Evolutionary conservation across 2,329 filamentous ascomycete species (phyloP).

Genomic region (Simplicillium sp.): DNA sequence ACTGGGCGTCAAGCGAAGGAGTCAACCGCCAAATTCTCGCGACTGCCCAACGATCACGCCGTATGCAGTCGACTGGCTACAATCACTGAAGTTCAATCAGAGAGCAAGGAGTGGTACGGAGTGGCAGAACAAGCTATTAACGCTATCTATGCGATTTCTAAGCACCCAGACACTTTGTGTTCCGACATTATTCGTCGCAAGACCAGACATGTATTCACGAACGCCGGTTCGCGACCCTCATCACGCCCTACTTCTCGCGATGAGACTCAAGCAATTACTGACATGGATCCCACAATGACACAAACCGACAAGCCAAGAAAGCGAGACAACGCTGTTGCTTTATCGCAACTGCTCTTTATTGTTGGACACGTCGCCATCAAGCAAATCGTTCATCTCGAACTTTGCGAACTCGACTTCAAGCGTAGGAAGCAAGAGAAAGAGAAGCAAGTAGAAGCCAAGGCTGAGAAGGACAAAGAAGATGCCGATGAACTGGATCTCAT

Average conservation of each 20-base stretch:
- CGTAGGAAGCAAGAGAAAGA: conserved; percentile 86
- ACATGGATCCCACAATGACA: conserved; percentile 22
- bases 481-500: conserved; percentile 92
- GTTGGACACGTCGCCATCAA: conserved; percentile 97
- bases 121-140: conserved; percentile 93
- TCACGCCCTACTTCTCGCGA: conserved; percentile 38
- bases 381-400: conserved; percentile 94
- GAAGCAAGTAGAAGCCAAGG: conserved; percentile 44
- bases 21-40: conserved; percentile 57
- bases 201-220: conserved; percentile 68
- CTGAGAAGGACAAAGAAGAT: conserved; percentile 49
- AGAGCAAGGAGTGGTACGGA: conserved; percentile 93
- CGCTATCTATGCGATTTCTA: conserved; percentile 88
- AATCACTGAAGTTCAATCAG: conserved; percentile 75
- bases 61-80: conserved; percentile 72
- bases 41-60: conserved; percentile 85
- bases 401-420: conserved; percentile 98
- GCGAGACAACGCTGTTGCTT: conserved; percentile 59
- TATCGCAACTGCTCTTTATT: conserved; percentile 89
- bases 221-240: conserved; percentile 34
- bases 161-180: conserved; percentile 87
- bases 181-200: conserved; percentile 84
- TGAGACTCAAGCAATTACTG: conserved; percentile 24
- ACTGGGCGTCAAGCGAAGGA: conserved; percentile 72
- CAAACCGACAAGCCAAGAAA: conserved; percentile 36